These are phyloP conservation scores for Trametes hirsuta DNA, from an alignment of 1,284 basidiomycete species.

Conservation along the genomic window DNA sequence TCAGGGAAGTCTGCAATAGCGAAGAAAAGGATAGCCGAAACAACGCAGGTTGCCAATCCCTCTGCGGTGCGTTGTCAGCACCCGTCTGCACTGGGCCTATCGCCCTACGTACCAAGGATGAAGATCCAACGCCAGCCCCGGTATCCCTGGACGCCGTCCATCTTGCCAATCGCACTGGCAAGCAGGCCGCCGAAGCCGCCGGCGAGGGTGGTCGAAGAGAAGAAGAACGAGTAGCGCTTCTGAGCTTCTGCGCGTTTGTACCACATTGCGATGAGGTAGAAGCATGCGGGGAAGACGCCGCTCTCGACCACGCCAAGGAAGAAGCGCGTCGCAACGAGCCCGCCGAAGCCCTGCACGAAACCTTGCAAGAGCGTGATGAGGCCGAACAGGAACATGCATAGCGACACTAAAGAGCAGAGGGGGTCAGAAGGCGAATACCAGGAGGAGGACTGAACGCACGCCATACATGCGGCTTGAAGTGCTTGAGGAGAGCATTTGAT, in stretches of 20 bases:
- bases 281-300: slow-evolving; percentile 38
- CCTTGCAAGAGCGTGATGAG: slow-evolving; percentile 39
- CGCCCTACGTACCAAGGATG: slow-evolving; percentile 41
- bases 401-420: slow-evolving; percentile 26
- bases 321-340: slow-evolving; percentile 43
- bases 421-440: not conserved
- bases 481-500: slow-evolving; percentile 37
- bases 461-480: slow-evolving; percentile 37
- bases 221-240: slow-evolving; percentile 42
- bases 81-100: not conserved
- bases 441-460: slow-evolving; percentile 21
- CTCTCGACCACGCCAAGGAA: slow-evolving; percentile 41
- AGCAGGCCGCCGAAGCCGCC: slow-evolving; percentile 40
- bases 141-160: slow-evolving; percentile 39
- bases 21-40: slow-evolving; percentile 33
- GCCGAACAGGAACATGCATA: slow-evolving; percentile 41
- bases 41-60: slow-evolving; percentile 39
- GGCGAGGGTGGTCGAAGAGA: slow-evolving; percentile 37
- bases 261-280: slow-evolving; percentile 42
- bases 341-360: slow-evolving; percentile 37
- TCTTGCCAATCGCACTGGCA: slow-evolving; percentile 40
- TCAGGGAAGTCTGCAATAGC: slow-evolving; percentile 37
- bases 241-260: slow-evolving; percentile 42
- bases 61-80: slow-evolving; percentile 26
- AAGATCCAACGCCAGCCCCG: slow-evolving; percentile 44